Conservation (phyloP, 768 basidiomycete species). For the Gloeophyllum trabeum region DNA sequence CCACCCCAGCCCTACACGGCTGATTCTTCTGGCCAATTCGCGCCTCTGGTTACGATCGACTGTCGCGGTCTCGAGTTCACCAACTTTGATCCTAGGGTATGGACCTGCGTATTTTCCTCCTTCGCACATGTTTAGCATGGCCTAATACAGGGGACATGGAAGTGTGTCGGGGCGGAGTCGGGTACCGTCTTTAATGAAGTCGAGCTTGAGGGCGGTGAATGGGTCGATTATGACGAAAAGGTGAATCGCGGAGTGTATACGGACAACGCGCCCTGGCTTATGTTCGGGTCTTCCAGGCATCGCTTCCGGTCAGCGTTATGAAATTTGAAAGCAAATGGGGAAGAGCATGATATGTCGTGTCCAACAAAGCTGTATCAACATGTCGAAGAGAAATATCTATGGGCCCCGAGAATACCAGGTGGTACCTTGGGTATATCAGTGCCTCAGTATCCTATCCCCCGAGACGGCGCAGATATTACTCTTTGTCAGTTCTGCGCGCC, state of each 20-base stretch:
- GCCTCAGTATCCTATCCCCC: no score
- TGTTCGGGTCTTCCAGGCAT: conserved; percentile 26
- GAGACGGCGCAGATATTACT: no score
- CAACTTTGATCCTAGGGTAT: conserved; percentile 63
- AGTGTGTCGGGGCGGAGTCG: conserved; percentile 49
- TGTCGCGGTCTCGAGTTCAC: conserved; percentile 82
- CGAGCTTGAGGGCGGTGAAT: conserved; percentile 56
- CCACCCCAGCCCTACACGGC: conserved; percentile 43
- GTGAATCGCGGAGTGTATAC: conserved; percentile 22
- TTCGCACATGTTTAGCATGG: background rate
- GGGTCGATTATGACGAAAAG: conserved; percentile 92
- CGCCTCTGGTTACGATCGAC: conserved; percentile 61
- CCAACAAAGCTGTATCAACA: no score
- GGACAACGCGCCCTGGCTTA: background rate
- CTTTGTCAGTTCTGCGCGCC: no score
- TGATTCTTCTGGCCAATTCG: conserved; percentile 49
- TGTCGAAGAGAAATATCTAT: no score
- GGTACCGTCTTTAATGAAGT: conserved; percentile 52
- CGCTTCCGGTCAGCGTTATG: conserved; percentile 65
- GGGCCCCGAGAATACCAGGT: no score
- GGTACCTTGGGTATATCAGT: no score
- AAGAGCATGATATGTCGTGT: no score
- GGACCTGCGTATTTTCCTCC: conserved; percentile 10
- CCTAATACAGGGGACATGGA: conserved; percentile 67
- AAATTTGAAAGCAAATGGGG: conserved; percentile 49